Conservation (phyloP, 352 stramenopile genomes). For the Pythium chondricola region DNA sequence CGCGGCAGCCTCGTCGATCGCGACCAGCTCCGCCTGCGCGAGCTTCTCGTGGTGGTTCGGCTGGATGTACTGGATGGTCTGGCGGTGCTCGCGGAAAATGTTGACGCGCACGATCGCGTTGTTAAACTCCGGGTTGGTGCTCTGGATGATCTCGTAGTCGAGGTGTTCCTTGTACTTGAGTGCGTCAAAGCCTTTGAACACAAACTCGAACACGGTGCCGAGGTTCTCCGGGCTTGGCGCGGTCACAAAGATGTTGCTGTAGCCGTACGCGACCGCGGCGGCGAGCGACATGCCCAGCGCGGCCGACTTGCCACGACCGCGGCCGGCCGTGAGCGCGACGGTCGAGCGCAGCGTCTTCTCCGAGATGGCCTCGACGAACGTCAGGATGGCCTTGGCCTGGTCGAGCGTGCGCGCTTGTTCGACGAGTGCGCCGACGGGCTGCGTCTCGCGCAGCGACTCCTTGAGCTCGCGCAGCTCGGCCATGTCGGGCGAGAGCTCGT, state of each 20-base stretch:
- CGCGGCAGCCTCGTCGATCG: slow-evolving; percentile 98
- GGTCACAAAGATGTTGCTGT: slow-evolving; percentile 97
- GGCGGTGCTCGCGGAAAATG: slow-evolving; percentile 95
- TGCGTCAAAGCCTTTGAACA: slow-evolving; percentile 93
- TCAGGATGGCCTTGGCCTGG: slow-evolving; percentile 94
- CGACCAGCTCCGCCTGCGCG: slow-evolving; percentile 95
- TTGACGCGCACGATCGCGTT: slow-evolving; percentile 93
- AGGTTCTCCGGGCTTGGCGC: slow-evolving; percentile 98
- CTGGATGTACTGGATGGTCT: slow-evolving; percentile 97
- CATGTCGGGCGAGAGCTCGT: slow-evolving; percentile 71
- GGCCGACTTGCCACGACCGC: slow-evolving; percentile 95
- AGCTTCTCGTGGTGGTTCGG: slow-evolving; percentile 95
- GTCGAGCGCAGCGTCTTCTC: slow-evolving; percentile 95
- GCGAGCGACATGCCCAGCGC: slow-evolving; percentile 92
- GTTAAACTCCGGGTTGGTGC: slow-evolving; percentile 82
- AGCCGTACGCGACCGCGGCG: slow-evolving; percentile 85
- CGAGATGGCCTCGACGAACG: slow-evolving; percentile 96
- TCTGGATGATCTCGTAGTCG: slow-evolving; percentile 95
- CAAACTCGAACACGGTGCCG: slow-evolving; percentile 98
- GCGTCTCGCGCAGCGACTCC: slow-evolving; percentile 92
- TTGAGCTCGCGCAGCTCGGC: slow-evolving; percentile 92
- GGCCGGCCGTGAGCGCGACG: slow-evolving; percentile 92
- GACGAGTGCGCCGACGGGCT: slow-evolving; percentile 94
- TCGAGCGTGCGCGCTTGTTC: slow-evolving; percentile 94
- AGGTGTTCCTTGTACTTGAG: slow-evolving; percentile 96